These are phyloP conservation scores for Vaccinium vitisidaea DNA, from an alignment of 148 eudicot species.

Conservation along the genomic window DNA sequence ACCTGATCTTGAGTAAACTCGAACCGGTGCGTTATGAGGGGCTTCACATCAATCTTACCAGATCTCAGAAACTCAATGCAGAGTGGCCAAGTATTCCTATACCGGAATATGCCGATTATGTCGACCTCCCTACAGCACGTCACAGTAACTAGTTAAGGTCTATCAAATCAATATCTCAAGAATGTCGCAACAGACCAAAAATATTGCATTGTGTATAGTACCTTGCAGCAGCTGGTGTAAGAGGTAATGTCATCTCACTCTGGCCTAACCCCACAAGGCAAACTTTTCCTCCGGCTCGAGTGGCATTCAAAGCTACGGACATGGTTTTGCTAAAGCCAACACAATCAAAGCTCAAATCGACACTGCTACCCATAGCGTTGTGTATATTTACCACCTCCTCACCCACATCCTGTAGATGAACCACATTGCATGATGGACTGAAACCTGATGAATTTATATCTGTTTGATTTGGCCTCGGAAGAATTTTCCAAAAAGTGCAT, in stretches of 20 bases:
- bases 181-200: not conserved
- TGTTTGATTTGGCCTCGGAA: not conserved
- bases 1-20: constrained; percentile 55
- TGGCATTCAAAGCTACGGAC: constrained; percentile 51
- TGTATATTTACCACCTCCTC: constrained; percentile 44
- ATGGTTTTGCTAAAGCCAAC: constrained; percentile 71
- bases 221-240: constrained; percentile 68
- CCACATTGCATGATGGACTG: not conserved
- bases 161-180: not conserved
- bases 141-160: not conserved
- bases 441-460: not conserved
- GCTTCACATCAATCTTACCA: constrained; percentile 71
- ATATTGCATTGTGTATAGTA: constrained; percentile 1
- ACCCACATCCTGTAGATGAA: constrained; percentile 37
- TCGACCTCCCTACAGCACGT: constrained; percentile 54
- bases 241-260: constrained; percentile 59
- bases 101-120: constrained; percentile 59
- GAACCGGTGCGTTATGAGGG: constrained; percentile 65
- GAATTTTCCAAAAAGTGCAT: not conserved
- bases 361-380: constrained; percentile 36
- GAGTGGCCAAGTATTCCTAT: constrained; percentile 72
- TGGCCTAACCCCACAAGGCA: constrained; percentile 68
- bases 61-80: constrained; percentile 58
- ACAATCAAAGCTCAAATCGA: constrained; percentile 67
- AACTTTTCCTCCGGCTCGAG: constrained; percentile 62